Conservation (phyloP, 2,329 filamentous ascomycete genomes). For the Xylariaceae sp. region DNA sequence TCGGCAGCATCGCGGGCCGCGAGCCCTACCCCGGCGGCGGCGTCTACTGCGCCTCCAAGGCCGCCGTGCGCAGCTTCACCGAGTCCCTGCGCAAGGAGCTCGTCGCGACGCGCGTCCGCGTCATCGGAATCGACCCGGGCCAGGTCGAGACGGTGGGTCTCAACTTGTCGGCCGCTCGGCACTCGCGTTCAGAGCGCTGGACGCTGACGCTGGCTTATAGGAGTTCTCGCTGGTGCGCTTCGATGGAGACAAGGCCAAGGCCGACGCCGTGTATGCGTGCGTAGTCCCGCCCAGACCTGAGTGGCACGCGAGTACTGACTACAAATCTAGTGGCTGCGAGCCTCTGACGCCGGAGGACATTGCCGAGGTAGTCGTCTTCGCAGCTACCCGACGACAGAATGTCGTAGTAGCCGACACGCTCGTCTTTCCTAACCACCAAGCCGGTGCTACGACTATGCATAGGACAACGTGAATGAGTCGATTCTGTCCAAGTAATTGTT, state of each 20-base stretch:
- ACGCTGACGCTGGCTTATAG: slow-evolving; percentile 10
- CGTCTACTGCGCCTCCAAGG: slow-evolving; percentile 76
- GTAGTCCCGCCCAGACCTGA: too few species aligned
- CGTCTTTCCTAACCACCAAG: slow-evolving; percentile 71
- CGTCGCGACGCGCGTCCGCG: slow-evolving; percentile 59
- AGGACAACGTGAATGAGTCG: slow-evolving; percentile 17
- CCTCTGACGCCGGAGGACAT: slow-evolving; percentile 72
- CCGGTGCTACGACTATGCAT: slow-evolving; percentile 20
- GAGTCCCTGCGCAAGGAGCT: slow-evolving; percentile 64
- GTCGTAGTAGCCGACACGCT: slow-evolving; percentile 73
- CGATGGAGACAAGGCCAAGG: slow-evolving; percentile 67
- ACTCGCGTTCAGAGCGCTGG: too few species aligned
- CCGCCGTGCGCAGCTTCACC: slow-evolving; percentile 65
- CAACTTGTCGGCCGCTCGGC: not conserved
- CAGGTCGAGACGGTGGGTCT: slow-evolving; percentile 60
- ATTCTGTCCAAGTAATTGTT: too few species aligned
- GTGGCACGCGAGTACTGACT: slow-evolving; percentile 13
- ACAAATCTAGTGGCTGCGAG: slow-evolving; percentile 33
- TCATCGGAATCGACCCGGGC: slow-evolving; percentile 70
- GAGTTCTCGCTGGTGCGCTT: slow-evolving; percentile 73
- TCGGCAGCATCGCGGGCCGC: slow-evolving; percentile 55
- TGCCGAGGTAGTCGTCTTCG: slow-evolving; percentile 69
- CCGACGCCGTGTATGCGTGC: slow-evolving; percentile 60
- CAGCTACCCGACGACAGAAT: slow-evolving; percentile 69
- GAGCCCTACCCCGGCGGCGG: slow-evolving; percentile 65